These are phyloP conservation scores for Penicillium alfredii DNA, from an alignment of 495 filamentous ascomycete species.

Conservation along the genomic window DNA sequence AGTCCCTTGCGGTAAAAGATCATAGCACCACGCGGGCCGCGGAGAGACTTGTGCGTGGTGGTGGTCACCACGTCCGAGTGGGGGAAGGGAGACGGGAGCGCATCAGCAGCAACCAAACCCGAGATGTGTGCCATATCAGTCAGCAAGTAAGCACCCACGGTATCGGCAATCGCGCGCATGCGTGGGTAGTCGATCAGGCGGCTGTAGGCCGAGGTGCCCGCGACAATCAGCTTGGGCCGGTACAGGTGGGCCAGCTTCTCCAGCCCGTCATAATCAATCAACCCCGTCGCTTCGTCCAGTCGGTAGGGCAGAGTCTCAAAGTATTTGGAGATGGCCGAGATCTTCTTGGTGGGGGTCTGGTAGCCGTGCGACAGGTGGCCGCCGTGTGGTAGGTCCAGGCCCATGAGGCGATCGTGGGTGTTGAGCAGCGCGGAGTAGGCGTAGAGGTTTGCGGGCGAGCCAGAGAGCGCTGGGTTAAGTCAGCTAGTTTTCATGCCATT, in stretches of 20 bases:
- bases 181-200: slow-evolving; percentile 86
- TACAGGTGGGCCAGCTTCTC: slow-evolving; percentile 81
- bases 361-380: slow-evolving; percentile 97
- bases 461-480: slow-evolving; percentile 70
- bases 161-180: slow-evolving; percentile 82
- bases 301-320: slow-evolving; percentile 96
- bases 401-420: slow-evolving; percentile 93
- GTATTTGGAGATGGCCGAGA: slow-evolving; percentile 96
- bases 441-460: slow-evolving; percentile 92
- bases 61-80: slow-evolving; percentile 94
- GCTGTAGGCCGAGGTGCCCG: slow-evolving; percentile 91
- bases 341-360: slow-evolving; percentile 97
- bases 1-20: slow-evolving; percentile 97
- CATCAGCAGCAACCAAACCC: slow-evolving; percentile 84
- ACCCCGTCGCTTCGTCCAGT: slow-evolving; percentile 79
- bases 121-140: slow-evolving; percentile 99
- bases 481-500: slow-evolving; percentile 1
- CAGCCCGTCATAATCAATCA: slow-evolving; percentile 89
- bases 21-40: slow-evolving; percentile 91
- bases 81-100: slow-evolving; percentile 81
- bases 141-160: slow-evolving; percentile 86
- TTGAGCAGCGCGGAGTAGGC: slow-evolving; percentile 91
- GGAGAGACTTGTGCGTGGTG: slow-evolving; percentile 96
- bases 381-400: slow-evolving; percentile 91
- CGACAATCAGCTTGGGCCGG: slow-evolving; percentile 92